Percentiles rank a stretch among this genome's conserved stretches.
phyloP scores from a whole-genome alignment of 192 early-diverging fungal species.

The Linnemannia exigua region DNA sequence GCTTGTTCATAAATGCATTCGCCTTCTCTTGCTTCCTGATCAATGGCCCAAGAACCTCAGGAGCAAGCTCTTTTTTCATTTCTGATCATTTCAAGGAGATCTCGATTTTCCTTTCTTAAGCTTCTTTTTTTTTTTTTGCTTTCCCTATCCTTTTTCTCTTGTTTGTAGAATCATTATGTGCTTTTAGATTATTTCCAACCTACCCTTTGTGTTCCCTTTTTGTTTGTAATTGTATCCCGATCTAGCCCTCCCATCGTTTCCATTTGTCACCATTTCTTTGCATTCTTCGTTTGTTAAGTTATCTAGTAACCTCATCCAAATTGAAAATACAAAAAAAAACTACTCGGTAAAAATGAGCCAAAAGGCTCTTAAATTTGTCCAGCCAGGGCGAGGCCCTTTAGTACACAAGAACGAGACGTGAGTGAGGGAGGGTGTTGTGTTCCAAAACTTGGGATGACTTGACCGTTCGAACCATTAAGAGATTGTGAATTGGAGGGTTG shows the following conservation, averaged over 20 bases:
- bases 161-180: neutral
- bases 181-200: neutral
- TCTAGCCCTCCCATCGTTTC: neutral
- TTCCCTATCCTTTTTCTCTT: neutral
- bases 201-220: too few relatives aligned
- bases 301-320: neutral
- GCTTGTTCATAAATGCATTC: neutral
- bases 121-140: too few relatives aligned
- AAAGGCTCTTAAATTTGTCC: too few relatives aligned
- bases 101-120: neutral
- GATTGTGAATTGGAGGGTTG: too few relatives aligned
- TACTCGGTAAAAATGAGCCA: too few relatives aligned
- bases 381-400: too few relatives aligned
- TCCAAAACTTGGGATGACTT: too few relatives aligned
- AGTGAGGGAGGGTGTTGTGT: too few relatives aligned
- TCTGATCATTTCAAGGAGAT: neutral
- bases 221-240: neutral
- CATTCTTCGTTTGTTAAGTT: neutral
- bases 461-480: too few relatives aligned
- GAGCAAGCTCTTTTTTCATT: neutral
- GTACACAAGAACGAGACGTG: too few relatives aligned
- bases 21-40: neutral
- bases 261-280: neutral
- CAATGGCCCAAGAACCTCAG: neutral
- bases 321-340: too few relatives aligned